Percentiles rank a stretch among this genome's conserved stretches.
Evolutionary conservation across 331 rosid species (phyloP).

Genomic region (Malus hybrid): DNA sequence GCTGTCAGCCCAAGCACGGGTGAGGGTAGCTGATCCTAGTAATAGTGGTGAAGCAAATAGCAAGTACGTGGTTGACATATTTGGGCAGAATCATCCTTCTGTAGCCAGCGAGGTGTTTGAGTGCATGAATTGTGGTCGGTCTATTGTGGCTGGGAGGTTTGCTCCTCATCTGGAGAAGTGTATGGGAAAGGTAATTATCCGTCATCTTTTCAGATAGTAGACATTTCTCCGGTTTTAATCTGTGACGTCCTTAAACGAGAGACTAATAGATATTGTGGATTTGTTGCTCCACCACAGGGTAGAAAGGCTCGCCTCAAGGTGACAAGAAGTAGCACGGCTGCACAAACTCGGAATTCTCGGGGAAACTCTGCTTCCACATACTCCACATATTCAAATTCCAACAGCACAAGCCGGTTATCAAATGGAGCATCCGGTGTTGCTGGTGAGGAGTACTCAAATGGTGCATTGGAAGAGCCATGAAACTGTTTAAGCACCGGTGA

Average conservation of each 20-base stretch:
- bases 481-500: not conserved
- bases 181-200: constrained; percentile 87
- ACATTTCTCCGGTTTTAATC: not conserved
- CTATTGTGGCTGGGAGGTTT: constrained; percentile 85
- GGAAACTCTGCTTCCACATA: constrained; percentile 57
- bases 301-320: constrained; percentile 89
- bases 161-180: constrained; percentile 99
- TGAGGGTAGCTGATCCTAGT: constrained; percentile 78
- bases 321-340: constrained; percentile 85
- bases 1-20: constrained; percentile 84
- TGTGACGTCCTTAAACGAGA: not conserved
- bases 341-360: constrained; percentile 62
- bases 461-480: constrained; percentile 56
- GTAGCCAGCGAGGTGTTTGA: constrained; percentile 76
- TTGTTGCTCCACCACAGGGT: constrained; percentile 50
- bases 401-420: constrained; percentile 48
- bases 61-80: constrained; percentile 83
- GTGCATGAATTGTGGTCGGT: constrained; percentile 89
- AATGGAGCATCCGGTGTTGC: constrained; percentile 62
- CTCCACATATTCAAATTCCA: constrained; percentile 48
- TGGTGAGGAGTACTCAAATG: constrained; percentile 81
- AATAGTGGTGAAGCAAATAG: constrained; percentile 70
- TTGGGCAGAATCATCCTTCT: constrained; percentile 88
- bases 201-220: not conserved
- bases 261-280: not conserved